Evolutionary conservation across 179 eudicot species (phyloP), one percentile per base, ranked within the genome.

Genomic region (Dionaea muscipula): DNA sequence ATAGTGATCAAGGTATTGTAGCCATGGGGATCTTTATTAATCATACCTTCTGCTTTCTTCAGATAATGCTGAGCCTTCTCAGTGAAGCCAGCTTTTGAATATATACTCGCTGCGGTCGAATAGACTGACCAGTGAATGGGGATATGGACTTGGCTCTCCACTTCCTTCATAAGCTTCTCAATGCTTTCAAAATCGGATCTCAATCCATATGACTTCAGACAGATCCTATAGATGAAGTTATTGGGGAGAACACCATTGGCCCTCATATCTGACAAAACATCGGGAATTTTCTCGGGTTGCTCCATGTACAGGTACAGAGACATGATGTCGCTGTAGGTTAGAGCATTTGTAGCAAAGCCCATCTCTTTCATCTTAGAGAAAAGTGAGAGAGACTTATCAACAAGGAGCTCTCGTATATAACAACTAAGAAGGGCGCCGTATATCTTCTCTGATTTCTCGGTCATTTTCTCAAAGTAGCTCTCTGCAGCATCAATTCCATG

Each of bases 391-490:
- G 81, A 65, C 51, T 79, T 72, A 10, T 72, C 74, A 0, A 71
- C 61, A 39, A 65, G 75, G 52, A 69, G 61, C 68, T 73, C 73
- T 63, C 76, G 57, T 33, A 66, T 72, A 38, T 77, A 82, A 68
- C 85, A 82, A 49, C 70, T 79, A 14, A 79, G 70, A 21, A 82
- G 69, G 45, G 89, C 78, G 14, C 85, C 82, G 19, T 76, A 82
- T 12, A 61, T 65, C 63, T 66, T 82, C 53, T 70, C 81, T 19
- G 72, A 60, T 51, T 72, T 75, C n/a, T 70, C 78, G 25, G 23
- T 50, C 20, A 74, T 52, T 55, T 63, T 57, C 16, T 49, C 5
- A 43, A 82, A 82, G 56, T 65, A 77, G 27, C 49, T 66, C 65
- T 82, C 89, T 26, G 89, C 85, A 38, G 77, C 78, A 62, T 51